These are phyloP conservation scores for Solanum appendiculatum DNA, from an alignment of 257 asterid genomes.

Conservation along the genomic window DNA sequence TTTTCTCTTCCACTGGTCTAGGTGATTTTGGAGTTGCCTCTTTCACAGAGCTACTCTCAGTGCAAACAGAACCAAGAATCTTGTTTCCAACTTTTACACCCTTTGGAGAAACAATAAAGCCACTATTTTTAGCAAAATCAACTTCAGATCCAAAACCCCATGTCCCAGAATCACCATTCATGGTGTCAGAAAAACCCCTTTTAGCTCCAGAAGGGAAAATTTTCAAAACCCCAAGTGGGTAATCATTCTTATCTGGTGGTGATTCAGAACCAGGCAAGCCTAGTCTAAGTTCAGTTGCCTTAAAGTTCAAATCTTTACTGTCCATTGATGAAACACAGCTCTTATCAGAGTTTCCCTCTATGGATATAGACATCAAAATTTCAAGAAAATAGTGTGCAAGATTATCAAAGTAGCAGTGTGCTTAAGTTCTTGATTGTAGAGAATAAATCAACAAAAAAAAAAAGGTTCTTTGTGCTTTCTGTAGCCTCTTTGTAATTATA, in stretches of 20 bases:
- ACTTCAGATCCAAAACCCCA: slow-evolving; percentile 35
- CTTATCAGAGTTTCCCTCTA: slow-evolving; percentile 22
- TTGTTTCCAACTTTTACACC: slow-evolving; percentile 20
- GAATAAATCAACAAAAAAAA: not conserved
- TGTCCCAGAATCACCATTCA: slow-evolving; percentile 22
- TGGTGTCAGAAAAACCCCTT: slow-evolving; percentile 32
- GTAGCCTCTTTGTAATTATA: not conserved
- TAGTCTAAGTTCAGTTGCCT: slow-evolving; percentile 34
- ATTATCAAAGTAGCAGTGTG: not conserved
- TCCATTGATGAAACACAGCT: slow-evolving; percentile 2
- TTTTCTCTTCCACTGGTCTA: slow-evolving; percentile 19
- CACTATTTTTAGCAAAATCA: slow-evolving; percentile 16
- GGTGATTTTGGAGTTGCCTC: slow-evolving; percentile 19
- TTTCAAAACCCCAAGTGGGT: not conserved
- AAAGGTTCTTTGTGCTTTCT: not conserved
- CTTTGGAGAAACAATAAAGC: slow-evolving; percentile 24
- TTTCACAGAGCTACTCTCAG: slow-evolving; percentile 13
- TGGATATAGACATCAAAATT: slow-evolving; percentile 16
- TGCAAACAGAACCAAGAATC: slow-evolving; percentile 9
- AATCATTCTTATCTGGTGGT: not conserved
- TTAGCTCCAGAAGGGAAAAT: slow-evolving; percentile 28
- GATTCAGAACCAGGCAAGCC: slow-evolving; percentile 38
- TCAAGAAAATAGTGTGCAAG: not conserved
- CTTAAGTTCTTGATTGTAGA: not conserved
- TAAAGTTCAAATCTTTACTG: slow-evolving; percentile 32